Conservation (phyloP, 495 filamentous ascomycete genomes). For the Hypoxylon intermedium region DNA sequence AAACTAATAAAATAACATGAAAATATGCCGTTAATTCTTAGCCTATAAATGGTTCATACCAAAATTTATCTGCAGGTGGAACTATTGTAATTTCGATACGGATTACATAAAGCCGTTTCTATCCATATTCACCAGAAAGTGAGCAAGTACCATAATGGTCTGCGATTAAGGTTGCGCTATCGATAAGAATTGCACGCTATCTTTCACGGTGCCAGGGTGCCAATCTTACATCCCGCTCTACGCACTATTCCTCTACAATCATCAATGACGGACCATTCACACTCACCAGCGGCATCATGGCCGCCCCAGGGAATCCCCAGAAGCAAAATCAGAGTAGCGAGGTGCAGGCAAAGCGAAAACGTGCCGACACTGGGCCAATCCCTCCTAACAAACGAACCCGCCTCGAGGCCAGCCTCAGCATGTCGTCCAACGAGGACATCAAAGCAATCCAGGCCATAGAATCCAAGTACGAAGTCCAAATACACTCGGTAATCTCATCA, state of each 20-base stretch:
- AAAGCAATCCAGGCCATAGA: conserved; percentile 29
- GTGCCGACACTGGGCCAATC: conserved; percentile 28
- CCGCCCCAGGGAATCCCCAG: conserved; percentile 2
- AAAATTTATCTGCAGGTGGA: neutral
- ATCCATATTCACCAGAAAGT: neutral
- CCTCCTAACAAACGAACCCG: conserved; percentile 33
- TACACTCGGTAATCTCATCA: conserved; percentile 60
- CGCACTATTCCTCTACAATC: neutral
- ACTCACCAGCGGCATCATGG: conserved; percentile 22
- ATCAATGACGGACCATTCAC: conserved; percentile 7
- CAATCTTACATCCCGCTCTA: neutral
- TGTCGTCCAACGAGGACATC: conserved; percentile 32
- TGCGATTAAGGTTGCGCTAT: conserved; percentile 7
- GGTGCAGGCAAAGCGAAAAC: conserved; percentile 36
- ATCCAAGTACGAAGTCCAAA: conserved; percentile 49
- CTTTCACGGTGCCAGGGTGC: neutral
- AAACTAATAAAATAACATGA: neutral
- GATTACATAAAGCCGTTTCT: neutral
- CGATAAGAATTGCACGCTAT: conserved; percentile 10
- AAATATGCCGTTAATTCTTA: neutral
- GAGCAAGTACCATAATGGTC: neutral
- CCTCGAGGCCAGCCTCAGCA: conserved; percentile 29
- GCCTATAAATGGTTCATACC: neutral
- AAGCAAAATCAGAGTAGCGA: conserved; percentile 6
- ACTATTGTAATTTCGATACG: neutral